phyloP scores from a whole-genome alignment of 1,139 yeast species.

The Yamadazyma conglobata region DNA sequence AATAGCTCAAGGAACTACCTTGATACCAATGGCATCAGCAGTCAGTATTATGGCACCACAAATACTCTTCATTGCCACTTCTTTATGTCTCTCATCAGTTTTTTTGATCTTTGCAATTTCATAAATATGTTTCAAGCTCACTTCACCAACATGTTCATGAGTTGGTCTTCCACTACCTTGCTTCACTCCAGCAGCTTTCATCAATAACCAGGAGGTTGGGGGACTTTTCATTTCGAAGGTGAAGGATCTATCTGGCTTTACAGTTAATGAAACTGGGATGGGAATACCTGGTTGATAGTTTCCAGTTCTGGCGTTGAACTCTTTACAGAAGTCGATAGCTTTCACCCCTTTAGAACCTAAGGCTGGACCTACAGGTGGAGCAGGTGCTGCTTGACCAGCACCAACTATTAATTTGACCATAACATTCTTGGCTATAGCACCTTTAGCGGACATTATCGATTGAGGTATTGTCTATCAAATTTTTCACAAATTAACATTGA shows the following conservation, averaged over 20 bases:
- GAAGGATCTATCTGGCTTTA: constrained; percentile 90
- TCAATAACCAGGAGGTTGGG: constrained; percentile 81
- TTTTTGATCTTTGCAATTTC: constrained; percentile 94
- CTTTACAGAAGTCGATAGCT: constrained; percentile 97
- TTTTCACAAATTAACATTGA: no score
- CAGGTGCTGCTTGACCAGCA: constrained; percentile 99
- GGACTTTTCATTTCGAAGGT: constrained; percentile 87
- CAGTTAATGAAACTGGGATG: constrained; percentile 78
- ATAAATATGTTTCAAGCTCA: constrained; percentile 84
- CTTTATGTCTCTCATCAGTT: constrained; percentile 76
- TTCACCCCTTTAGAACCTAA: constrained; percentile 98
- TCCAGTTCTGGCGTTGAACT: constrained; percentile 95
- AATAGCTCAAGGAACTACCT: constrained; percentile 58
- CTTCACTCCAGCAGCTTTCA: constrained; percentile 78
- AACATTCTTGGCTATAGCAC: constrained; percentile 32
- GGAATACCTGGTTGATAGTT: constrained; percentile 83
- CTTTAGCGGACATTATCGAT: constrained; percentile 26
- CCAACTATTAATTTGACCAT: constrained; percentile 89
- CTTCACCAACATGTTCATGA: constrained; percentile 56
- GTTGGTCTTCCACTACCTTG: constrained; percentile 71
- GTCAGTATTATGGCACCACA: constrained; percentile 83
- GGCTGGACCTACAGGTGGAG: constrained; percentile 99
- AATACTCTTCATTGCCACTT: constrained; percentile 67
- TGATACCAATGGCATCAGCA: constrained; percentile 83
- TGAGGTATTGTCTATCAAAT: no score